phyloP scores from a whole-genome alignment of 2,329 filamentous ascomycete genomes.

The Aureobasidium leucospermi region DNA sequence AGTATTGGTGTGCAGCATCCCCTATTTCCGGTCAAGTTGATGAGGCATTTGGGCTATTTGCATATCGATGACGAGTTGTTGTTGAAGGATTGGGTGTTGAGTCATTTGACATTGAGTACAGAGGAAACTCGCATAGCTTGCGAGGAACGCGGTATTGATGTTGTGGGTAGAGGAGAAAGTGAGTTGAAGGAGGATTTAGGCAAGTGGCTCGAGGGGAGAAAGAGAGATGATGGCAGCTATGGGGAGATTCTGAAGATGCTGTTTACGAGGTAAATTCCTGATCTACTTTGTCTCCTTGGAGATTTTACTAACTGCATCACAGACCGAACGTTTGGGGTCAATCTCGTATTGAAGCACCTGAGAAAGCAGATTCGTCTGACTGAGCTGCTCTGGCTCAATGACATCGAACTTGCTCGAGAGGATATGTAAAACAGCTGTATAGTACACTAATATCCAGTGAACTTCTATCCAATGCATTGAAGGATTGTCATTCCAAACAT shows the following conservation, averaged over 20 bases:
- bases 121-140: conserved; percentile 31
- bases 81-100: conserved; percentile 31
- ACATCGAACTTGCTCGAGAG: too few relatives aligned
- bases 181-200: conserved; percentile 25
- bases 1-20: conserved; percentile 41
- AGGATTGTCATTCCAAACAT: too few relatives aligned
- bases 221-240: conserved; percentile 30
- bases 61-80: conserved; percentile 65
- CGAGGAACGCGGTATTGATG: conserved; percentile 29
- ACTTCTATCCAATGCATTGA: too few relatives aligned
- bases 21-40: conserved; percentile 46
- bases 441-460: too few relatives aligned
- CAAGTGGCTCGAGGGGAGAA: conserved; percentile 34
- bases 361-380: neutral
- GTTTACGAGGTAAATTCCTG: conserved; percentile 26
- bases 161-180: conserved; percentile 23
- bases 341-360: neutral
- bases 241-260: conserved; percentile 26
- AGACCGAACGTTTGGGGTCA: conserved; percentile 12
- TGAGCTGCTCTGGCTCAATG: neutral
- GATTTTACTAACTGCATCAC: neutral
- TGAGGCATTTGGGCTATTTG: conserved; percentile 56
- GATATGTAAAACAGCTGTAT: too few relatives aligned
- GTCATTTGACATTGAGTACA: conserved; percentile 47
- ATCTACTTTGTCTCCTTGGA: too few relatives aligned